These are phyloP conservation scores for Backusella westeae DNA, from an alignment of 192 early-diverging fungal genomes.

Conservation along the genomic window DNA sequence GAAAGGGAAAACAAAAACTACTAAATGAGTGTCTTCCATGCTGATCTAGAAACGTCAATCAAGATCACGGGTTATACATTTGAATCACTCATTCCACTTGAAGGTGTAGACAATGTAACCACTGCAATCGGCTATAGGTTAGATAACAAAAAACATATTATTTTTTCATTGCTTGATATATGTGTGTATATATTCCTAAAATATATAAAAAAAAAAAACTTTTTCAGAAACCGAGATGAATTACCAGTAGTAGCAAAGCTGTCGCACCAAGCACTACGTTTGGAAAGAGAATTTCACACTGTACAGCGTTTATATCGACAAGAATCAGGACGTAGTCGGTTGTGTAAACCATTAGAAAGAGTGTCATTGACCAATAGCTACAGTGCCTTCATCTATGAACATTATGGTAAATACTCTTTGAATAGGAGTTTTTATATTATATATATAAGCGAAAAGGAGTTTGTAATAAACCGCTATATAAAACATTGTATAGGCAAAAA, in stretches of 20 bases:
- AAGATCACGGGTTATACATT: slow-evolving; percentile 14
- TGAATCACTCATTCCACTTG: slow-evolving; percentile 4
- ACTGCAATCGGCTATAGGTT: slow-evolving; percentile 3
- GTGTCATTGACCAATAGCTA: slow-evolving; percentile 11
- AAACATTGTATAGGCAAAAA: neutral
- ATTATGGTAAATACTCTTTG: slow-evolving; percentile 9
- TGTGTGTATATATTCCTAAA: no score
- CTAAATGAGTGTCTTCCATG: neutral
- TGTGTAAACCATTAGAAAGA: slow-evolving; percentile 27
- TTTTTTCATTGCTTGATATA: no score
- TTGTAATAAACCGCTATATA: neutral
- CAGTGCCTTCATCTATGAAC: slow-evolving; percentile 19
- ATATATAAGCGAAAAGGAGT: slow-evolving; percentile 1
- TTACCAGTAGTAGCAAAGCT: slow-evolving; percentile 29
- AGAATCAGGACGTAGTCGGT: neutral
- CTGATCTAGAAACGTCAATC: neutral
- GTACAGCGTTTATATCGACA: slow-evolving; percentile 17
- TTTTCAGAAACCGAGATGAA: slow-evolving; percentile 20
- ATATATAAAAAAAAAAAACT: no score
- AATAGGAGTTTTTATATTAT: neutral
- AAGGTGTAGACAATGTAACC: slow-evolving; percentile 1
- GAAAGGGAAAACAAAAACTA: no score
- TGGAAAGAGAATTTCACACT: slow-evolving; percentile 32
- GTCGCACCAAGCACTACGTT: slow-evolving; percentile 21
- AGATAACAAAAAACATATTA: no score